Percentiles rank a stretch among this genome's conserved stretches.
These are phyloP conservation scores for Microstroma glucosiphilum DNA, from an alignment of 1,284 basidiomycete species.

Conservation along the genomic window DNA sequence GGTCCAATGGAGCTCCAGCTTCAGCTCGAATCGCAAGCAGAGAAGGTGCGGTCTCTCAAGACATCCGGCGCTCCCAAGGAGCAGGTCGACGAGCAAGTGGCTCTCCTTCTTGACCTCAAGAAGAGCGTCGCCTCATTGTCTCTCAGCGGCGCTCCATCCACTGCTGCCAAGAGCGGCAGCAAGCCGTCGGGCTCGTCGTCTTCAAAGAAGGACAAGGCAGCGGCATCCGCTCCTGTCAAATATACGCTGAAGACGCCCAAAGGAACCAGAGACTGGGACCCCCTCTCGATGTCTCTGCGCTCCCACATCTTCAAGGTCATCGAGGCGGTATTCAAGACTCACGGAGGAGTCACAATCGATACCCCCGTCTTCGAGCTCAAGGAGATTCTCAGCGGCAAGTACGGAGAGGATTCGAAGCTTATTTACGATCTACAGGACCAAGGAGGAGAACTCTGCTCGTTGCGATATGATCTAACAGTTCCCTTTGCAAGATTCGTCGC, in stretches of 20 bases:
- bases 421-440: conserved; percentile 98
- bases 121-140: conserved; percentile 24
- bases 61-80: conserved; percentile 23
- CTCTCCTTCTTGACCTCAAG: conserved; percentile 31
- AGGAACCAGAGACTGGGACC: conserved; percentile 94
- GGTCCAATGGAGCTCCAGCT: conserved; percentile 18
- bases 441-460: conserved; percentile 90
- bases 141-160: neutral
- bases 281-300: conserved; percentile 86
- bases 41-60: conserved; percentile 37
- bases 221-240: conserved; percentile 25
- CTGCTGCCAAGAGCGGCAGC: conserved; percentile 2
- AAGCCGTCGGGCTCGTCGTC: conserved; percentile 16
- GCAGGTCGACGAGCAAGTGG: conserved; percentile 30
- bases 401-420: conserved; percentile 82
- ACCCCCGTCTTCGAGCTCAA: conserved; percentile 97
- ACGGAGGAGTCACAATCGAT: conserved; percentile 87
- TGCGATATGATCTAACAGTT: conserved; percentile 95
- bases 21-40: conserved; percentile 31
- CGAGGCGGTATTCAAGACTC: conserved; percentile 78
- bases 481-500: conserved; percentile 92
- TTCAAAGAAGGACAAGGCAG: neutral
- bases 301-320: conserved; percentile 84
- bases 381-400: conserved; percentile 86
- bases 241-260: conserved; percentile 54